A percentile compares a stretch with the other conserved stretches of the same genome.
These are phyloP conservation scores for Rhynchosporium graminicola DNA, from an alignment of 2,329 filamentous ascomycete species.

Conservation along the genomic window DNA sequence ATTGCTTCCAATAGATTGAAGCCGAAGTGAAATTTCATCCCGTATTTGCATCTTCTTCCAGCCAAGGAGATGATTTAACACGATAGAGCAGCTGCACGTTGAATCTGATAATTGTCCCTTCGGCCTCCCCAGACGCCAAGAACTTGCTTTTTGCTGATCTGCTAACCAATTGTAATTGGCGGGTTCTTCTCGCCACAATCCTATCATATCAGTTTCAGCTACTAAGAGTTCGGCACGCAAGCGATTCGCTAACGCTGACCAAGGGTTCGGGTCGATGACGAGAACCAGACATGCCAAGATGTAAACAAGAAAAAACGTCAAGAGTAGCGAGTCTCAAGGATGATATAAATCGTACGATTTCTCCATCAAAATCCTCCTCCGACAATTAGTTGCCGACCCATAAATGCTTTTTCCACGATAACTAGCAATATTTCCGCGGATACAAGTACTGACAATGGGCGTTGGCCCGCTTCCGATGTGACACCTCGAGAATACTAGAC, in stretches of 20 bases:
- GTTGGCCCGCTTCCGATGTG: constrained; percentile 5
- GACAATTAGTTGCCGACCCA: background rate
- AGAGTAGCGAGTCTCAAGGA: background rate
- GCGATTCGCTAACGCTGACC: background rate
- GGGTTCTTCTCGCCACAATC: background rate
- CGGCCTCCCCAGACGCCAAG: background rate
- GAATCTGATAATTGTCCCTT: constrained; percentile 1
- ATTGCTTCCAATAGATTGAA: background rate
- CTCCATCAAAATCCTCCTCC: background rate
- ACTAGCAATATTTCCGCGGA: background rate
- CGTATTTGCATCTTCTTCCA: constrained; percentile 6
- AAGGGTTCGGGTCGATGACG: background rate
- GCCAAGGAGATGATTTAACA: constrained; percentile 1
- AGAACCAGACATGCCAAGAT: constrained; percentile 1
- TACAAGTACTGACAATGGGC: background rate
- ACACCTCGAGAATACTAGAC: background rate
- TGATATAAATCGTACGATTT: constrained; percentile 2
- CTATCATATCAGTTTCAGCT: background rate
- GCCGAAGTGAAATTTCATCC: too few species aligned
- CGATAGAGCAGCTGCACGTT: background rate
- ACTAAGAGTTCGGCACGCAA: background rate
- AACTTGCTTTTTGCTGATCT: background rate
- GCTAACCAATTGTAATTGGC: background rate
- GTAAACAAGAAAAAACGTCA: constrained; percentile 1
- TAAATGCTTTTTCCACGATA: constrained; percentile 1